Base-by-base conservation (phyloP, 805 yeast species). In the Ogataea ganodermae region DNA sequence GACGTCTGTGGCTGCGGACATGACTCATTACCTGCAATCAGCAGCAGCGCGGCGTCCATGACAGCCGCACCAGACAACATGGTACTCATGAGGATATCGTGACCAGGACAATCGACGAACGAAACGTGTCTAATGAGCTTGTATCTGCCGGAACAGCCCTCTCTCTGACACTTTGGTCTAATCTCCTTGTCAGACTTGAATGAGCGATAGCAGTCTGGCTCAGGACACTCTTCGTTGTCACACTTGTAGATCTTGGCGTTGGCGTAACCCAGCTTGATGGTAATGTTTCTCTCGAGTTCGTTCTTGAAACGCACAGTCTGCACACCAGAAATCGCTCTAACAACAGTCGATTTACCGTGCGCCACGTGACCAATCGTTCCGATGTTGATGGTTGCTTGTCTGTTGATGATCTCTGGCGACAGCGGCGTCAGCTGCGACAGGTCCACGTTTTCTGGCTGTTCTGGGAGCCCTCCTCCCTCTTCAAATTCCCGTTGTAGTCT, bases 61-160 rank as follows among this genome's bases (percentile, higher is more conserved):
- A 94, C 99, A 14, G 99, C 99, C 30, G 99, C 99, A 68, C 99
- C 99, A 39, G 98, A 91, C 81, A 94, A 84, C 99, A 94, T 94
- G 58, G 99, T 94, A 80, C 97, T 90, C 99, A 94, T 94, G 70
- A 94, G 84, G 76, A 94, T 95, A 78, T 94, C 99, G 87, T 94
- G 99, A 71, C 99, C 99, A 51, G 99, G 99, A 78, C 99, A 95
- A 78, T 94, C 99, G 52, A 95, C 99, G 63, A 95, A 95, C 9
- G 97, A 89, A 45, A 94, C 99, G 68, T 94, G 99, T 73, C 99
- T 89, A 35, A 90, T 83, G 59, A 94, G 79, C 62, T 81, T 80
- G 72, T 90, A 91, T 67, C 96, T 87, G 46, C 96, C 96, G n/a
- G 68, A 69, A 71, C 96, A 89, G 9, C 94, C 96, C 55, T 84